A percentile compares a stretch with the other conserved stretches of the same genome.
phyloP scores from a whole-genome alignment of 2,329 filamentous ascomycete species.

The Endoconidiophora polonica region DNA sequence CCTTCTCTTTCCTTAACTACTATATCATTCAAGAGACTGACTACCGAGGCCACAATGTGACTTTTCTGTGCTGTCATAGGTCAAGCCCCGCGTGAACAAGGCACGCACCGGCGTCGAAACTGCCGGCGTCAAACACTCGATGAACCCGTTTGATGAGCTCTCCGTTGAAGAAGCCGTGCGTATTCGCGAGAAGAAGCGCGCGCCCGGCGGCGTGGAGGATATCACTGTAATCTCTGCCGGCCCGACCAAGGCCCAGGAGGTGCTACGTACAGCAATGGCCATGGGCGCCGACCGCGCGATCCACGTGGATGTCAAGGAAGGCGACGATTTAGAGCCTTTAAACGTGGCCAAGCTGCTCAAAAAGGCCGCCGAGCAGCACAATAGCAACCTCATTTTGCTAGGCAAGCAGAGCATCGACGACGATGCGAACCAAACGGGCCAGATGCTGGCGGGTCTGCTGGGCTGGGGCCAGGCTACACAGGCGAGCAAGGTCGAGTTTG shows the following conservation, averaged over 20 bases:
- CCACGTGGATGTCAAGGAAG: conserved; percentile 66
- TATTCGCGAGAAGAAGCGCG: conserved; percentile 71
- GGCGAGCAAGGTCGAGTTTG: conserved; percentile 69
- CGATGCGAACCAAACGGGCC: conserved; percentile 86
- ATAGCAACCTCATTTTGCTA: conserved; percentile 79
- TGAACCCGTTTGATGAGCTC: conserved; percentile 99
- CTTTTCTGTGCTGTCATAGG: conserved; percentile 23
- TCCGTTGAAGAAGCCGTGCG: conserved; percentile 92
- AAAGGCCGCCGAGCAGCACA: conserved; percentile 65
- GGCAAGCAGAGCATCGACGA: conserved; percentile 99
- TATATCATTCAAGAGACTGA: too few species aligned
- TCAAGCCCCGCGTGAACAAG: conserved; percentile 55
- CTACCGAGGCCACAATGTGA: too few species aligned
- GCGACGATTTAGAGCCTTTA: conserved; percentile 69
- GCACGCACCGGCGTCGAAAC: conserved; percentile 78
- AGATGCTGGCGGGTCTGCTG: conserved; percentile 88
- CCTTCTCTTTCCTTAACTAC: too few species aligned
- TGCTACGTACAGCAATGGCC: conserved; percentile 90
- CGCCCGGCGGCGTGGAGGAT: conserved; percentile 63
- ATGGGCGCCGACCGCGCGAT: conserved; percentile 92
- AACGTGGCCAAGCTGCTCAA: conserved; percentile 81
- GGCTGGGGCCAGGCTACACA: conserved; percentile 92
- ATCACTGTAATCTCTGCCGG: conserved; percentile 84
- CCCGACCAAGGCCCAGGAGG: conserved; percentile 71
- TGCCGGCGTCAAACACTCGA: conserved; percentile 83